Base-by-base conservation (phyloP, 1,284 basidiomycete genomes). In the Volvariella volvacea region DNA sequence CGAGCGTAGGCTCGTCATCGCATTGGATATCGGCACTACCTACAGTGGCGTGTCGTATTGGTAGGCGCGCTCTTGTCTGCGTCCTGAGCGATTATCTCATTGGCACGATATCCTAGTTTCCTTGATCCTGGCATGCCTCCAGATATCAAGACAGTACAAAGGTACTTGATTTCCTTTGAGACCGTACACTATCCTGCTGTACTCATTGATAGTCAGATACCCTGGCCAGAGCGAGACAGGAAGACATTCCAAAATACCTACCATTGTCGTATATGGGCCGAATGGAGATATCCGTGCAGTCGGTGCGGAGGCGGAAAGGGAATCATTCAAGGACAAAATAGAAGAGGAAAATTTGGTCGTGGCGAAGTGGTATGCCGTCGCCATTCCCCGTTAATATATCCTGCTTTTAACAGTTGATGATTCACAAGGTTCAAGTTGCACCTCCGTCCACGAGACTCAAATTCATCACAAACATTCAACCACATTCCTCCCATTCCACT, bases 391-490 rank as follows among this genome's bases (percentile, higher is more conserved):
- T n/a, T 28, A 28, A 6, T 28, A 6, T 15, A 6, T 28, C 12
- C 6, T 28, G 20, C 9, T 15, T 28, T 4, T 34, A 37, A 28
- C 12, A 28, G 25, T 6, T 28, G 6, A 12, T 28, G 6, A 28
- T 6, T 28, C 20, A 28, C 25, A 6, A 76, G 75, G 74, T 76
- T 74, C 62, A 77, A 76, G 50, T 53, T 77, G 0, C 52, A 74
- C 48, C 52, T 78, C 2, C 66, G 67, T 2, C 63, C 72, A 36
- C 54, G 56, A 10, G 9, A 20, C 15, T 10, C 19, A 48, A 63
- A 43, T 9, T 20, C 34, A 12, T 25, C 14, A 4, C n/a, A 19
- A 9, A 17, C 36, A 12, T 28, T 12, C 16, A 16, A 33, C 15
- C 19, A 20, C n/a, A 38, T 43, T 10, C 22, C 22, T 15, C 45